Base-by-base conservation (phyloP, 805 yeast species). In the Starmerella apis region DNA sequence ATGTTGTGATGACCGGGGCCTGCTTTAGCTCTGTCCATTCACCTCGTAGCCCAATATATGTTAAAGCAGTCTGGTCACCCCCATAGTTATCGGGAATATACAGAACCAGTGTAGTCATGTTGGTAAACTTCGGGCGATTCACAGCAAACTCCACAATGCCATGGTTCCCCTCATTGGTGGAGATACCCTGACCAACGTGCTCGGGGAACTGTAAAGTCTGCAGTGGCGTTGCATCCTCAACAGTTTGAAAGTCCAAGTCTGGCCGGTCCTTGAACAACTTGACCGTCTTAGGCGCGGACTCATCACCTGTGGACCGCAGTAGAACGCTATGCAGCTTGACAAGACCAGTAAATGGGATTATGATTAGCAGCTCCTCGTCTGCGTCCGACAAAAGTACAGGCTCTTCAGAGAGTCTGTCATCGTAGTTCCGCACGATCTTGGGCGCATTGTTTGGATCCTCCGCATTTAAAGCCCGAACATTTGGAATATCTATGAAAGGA, bases 11-110 rank as follows among this genome's bases (percentile, higher is more conserved):
- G 16, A 86, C 77, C 0, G 95, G 95, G 37, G 83, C 85, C 54
- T 74, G 74, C 28, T 69, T 63, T 45, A 83, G 63, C 38, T 59
- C 52, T 22, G 62, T 46, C 59, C 61, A 68, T 48, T 64, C 68
- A 27, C 97, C 97, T 42, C 96, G 70, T 23, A 90, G 64, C 50
- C 94, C 96, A 39, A 88, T 66, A 57, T 79, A 82, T 57, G 80
- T 80, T 2, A 88, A 48, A 48, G 71, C 75, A 4, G 80, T 71
- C 22, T 71, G 68, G 46, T 78, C 82, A 6, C 69, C 79, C 3
- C 76, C 76, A 70, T 84, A 78, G 53, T 83, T 80, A 55, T 77
- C 72, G 53, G 81, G 79, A 31, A 88, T 65, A 58, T 83, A 83
- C 1, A 90, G 32, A 0, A 92, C 76, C 53, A 90, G 60, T 7